Conservation (phyloP, 208 protist genomes). For the Wallacemonas sp. region DNA sequence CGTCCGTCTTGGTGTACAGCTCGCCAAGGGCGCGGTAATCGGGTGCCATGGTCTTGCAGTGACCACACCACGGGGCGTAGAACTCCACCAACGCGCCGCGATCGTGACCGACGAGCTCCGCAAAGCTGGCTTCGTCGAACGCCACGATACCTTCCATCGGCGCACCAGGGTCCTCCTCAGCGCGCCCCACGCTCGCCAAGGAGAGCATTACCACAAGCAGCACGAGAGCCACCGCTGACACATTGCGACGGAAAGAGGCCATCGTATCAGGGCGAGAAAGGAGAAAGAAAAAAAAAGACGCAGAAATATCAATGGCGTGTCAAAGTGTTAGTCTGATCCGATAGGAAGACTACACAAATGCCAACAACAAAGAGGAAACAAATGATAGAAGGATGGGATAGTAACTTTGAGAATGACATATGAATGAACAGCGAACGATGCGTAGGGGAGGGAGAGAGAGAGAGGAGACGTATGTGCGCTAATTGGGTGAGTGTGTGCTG, state of each 20-base stretch:
- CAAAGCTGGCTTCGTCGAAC: conserved; percentile 53
- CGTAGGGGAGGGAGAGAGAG: too few species aligned
- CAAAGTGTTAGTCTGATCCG: too few species aligned
- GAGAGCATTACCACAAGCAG: conserved; percentile 17
- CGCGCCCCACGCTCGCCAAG: conserved; percentile 4
- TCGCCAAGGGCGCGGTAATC: conserved; percentile 36
- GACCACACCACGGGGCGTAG: conserved; percentile 90
- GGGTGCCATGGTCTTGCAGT: conserved; percentile 67
- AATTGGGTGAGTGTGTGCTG: too few species aligned
- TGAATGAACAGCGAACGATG: too few species aligned
- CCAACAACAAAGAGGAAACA: too few species aligned
- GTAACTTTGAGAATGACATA: too few species aligned
- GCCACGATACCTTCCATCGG: conserved; percentile 40
- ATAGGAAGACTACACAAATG: too few species aligned
- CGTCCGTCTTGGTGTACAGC: conserved; percentile 27
- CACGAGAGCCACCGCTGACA: not conserved
- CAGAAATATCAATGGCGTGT: too few species aligned
- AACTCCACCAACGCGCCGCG: conserved; percentile 91
- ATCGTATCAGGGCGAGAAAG: too few species aligned
- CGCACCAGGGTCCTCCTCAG: conserved; percentile 26
- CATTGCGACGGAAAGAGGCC: not conserved
- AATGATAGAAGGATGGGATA: too few species aligned
- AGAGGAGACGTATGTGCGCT: too few species aligned
- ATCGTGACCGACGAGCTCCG: conserved; percentile 58
- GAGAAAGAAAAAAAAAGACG: too few species aligned